phyloP scores from a whole-genome alignment of 306 rosid species.

The Abrus pulchellus region DNA sequence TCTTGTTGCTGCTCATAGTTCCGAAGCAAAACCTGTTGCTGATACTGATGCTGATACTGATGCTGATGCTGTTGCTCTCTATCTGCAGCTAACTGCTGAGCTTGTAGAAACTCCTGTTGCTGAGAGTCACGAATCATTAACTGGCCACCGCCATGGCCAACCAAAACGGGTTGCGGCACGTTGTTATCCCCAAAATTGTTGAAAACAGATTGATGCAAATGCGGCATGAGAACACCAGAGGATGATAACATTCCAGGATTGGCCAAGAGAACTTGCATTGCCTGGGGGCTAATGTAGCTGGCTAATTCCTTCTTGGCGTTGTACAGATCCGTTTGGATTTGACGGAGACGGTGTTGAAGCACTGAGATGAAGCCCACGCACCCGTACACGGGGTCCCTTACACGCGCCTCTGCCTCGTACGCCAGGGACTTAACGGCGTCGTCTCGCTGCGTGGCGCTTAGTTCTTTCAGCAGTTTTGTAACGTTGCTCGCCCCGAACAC shows the following conservation, averaged over 20 bases:
- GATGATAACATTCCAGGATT: constrained; percentile 45
- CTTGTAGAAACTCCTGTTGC: constrained; percentile 56
- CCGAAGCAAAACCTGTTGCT: constrained; percentile 53
- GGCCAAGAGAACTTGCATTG: constrained; percentile 48
- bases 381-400: constrained; percentile 78
- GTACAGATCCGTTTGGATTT: constrained; percentile 55
- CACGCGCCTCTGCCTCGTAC: constrained; percentile 79
- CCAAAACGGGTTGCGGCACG: constrained; percentile 14
- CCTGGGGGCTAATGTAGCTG: constrained; percentile 57
- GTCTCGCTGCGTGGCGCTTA: constrained; percentile 59
- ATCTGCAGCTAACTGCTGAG: constrained; percentile 61
- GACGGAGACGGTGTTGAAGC: constrained; percentile 63
- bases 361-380: constrained; percentile 73
- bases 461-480: constrained; percentile 70
- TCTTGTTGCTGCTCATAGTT: constrained; percentile 59
- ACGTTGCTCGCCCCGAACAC: constrained; percentile 90
- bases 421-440: constrained; percentile 83
- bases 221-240: constrained; percentile 1
- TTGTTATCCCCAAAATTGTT: constrained; percentile 31
- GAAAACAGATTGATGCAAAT: not conserved
- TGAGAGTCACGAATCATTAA: constrained; percentile 54
- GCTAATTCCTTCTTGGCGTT: constrained; percentile 66
- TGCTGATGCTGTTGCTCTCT: constrained; percentile 38
- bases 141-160: not conserved
- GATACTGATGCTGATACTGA: constrained; percentile 44